Conservation (phyloP, 2,329 filamentous ascomycete genomes). For the Monosporascus cannonballus region DNA sequence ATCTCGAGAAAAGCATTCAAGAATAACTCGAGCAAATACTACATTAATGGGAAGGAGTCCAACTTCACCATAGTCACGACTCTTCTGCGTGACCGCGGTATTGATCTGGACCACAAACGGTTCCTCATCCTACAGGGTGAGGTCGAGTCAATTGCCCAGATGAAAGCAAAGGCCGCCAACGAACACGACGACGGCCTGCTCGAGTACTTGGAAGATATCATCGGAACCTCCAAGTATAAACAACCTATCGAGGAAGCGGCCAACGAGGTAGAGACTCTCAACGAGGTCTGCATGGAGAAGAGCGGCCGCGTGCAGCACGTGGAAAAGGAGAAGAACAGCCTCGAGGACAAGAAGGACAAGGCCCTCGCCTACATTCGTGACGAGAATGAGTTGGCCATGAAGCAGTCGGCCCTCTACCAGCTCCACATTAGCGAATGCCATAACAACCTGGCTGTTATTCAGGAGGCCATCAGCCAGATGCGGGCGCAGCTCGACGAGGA, state of each 20-base stretch:
- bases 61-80: slow-evolving; percentile 90
- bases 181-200: slow-evolving; percentile 95
- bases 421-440: slow-evolving; percentile 83
- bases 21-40: slow-evolving; percentile 98
- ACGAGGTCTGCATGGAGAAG: slow-evolving; percentile 94
- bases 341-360: slow-evolving; percentile 96
- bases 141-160: slow-evolving; percentile 97
- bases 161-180: slow-evolving; percentile 93
- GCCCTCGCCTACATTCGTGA: slow-evolving; percentile 83
- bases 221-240: slow-evolving; percentile 98
- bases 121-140: slow-evolving; percentile 97
- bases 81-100: slow-evolving; percentile 77
- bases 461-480: slow-evolving; percentile 87
- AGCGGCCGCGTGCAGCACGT: slow-evolving; percentile 93
- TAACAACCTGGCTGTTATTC: slow-evolving; percentile 81
- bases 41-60: slow-evolving; percentile 84
- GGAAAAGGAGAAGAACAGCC: slow-evolving; percentile 87
- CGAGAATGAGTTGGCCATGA: slow-evolving; percentile 85
- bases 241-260: slow-evolving; percentile 92
- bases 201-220: slow-evolving; percentile 97
- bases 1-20: slow-evolving; percentile 93
- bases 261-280: slow-evolving; percentile 81
- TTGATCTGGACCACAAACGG: slow-evolving; percentile 96
- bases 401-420: slow-evolving; percentile 89
- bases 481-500: slow-evolving; percentile 81